Evolutionary conservation across 495 filamentous ascomycete genomes (phyloP).

Genomic region (Lasiosphaeria miniovina): DNA sequence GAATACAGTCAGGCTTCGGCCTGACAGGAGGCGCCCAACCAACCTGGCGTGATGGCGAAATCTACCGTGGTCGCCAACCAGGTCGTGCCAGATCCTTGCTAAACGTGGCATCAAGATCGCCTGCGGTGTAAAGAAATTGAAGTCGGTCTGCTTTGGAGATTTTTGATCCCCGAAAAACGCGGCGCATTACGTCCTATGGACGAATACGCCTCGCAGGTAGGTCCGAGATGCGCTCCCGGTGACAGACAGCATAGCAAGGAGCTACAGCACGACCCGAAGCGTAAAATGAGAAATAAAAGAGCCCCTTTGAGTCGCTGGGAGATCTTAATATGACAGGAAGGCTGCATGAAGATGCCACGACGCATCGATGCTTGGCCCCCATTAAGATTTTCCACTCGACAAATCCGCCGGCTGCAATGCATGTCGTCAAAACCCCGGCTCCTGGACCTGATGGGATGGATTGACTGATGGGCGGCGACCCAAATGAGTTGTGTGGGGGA

Average conservation of each 20-base stretch:
- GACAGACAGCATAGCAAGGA: too few relatives aligned
- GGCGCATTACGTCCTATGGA: too few relatives aligned
- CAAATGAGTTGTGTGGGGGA: background rate
- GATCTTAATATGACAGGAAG: background rate
- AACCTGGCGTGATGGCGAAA: background rate
- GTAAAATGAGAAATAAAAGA: too few relatives aligned
- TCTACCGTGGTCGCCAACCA: constrained; percentile 20
- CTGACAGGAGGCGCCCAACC: too few relatives aligned
- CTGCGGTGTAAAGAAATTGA: background rate
- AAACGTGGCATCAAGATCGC: constrained; percentile 31
- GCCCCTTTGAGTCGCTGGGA: background rate
- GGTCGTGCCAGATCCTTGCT: constrained; percentile 20
- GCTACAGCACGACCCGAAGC: too few relatives aligned
- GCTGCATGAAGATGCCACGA: background rate
- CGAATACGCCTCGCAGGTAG: too few relatives aligned
- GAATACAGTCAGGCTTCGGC: too few relatives aligned
- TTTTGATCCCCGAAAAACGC: too few relatives aligned
- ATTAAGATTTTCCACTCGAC: constrained; percentile 16
- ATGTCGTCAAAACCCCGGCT: constrained; percentile 7
- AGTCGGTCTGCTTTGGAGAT: too few relatives aligned
- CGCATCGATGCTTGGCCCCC: background rate
- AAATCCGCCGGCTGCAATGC: constrained; percentile 3
- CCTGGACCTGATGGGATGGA: background rate
- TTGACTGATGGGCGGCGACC: background rate
- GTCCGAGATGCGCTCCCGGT: too few relatives aligned